Base-by-base conservation (phyloP, 1,284 basidiomycete genomes). In the Sporisorium iseilematis-ciliati region DNA sequence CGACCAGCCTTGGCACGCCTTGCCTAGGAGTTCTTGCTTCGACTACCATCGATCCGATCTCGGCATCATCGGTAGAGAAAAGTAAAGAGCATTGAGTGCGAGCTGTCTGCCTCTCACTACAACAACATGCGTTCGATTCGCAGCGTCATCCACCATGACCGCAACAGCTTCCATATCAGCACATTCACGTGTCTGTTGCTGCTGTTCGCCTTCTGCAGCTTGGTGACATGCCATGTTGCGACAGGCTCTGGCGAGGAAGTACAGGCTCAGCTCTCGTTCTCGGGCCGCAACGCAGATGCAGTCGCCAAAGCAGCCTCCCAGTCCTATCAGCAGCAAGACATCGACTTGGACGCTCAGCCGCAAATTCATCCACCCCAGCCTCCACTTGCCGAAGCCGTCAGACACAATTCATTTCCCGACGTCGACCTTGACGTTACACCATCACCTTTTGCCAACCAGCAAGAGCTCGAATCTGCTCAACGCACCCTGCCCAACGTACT, bases 401-500 rank as follows among this genome's bases (percentile, higher is more conserved):
- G 43, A 52, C 57, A 57, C 35, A 53, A 60, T 43, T 18, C 40
- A 18, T 43, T 57, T n/a, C 61, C 67, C 18, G 26, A 46, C 29
- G 14, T 60, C 41, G 46, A 60, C 29, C 38, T 65, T 46, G 61
- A 57, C 53, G 12, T 21, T 40, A 16, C 29, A 16, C 49, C 61
- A 11, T 33, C 54, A 14, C 29, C 38, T 16, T 56, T 70, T 18
- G 48, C 35, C 14, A 57, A 48, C 48, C 66, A 69, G 31, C 52
- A 48, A 43, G 56, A 64, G n/a, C 23, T 60, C 35, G 54, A 31
- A 2, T 43, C 40, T 3, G 43, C 57, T 12, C 61, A 70, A n/a
- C 57, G 26, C 31, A 23, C 54, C 18, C 48, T 60, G 25, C 67
- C 67, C 38, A 70, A 54, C 38, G 57, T 57, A 4, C 43, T 70